Conservation (phyloP, 116 monocot species). For the Trichopus zeylanicus region DNA sequence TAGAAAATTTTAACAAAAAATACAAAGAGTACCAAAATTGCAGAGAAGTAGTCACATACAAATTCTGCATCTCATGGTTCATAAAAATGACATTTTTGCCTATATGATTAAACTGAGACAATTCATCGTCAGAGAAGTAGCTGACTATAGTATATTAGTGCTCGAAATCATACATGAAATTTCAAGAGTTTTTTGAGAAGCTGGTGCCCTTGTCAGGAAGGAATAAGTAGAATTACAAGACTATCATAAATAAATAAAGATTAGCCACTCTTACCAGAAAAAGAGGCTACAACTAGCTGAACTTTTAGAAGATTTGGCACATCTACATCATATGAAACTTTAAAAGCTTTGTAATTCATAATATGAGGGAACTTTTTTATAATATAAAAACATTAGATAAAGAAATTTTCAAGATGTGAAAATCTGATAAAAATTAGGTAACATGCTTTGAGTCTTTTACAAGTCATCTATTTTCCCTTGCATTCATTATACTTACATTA, state of each 20-base stretch:
- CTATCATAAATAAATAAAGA: neutral
- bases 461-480: neutral
- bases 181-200: no score
- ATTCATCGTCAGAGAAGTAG: neutral
- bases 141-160: neutral
- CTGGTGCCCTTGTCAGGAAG: neutral
- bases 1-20: no score
- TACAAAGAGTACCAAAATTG: no score
- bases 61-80: no score
- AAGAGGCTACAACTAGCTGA: slow-evolving; percentile 59
- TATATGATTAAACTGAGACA: neutral
- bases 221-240: no score
- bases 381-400: slow-evolving; percentile 29
- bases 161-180: neutral
- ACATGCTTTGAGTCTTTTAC: neutral
- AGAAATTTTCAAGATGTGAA: neutral
- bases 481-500: no score
- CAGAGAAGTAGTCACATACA: no score
- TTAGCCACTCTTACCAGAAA: slow-evolving; percentile 38
- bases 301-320: slow-evolving; percentile 45
- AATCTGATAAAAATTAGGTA: neutral
- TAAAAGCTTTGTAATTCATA: slow-evolving; percentile 47
- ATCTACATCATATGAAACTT: slow-evolving; percentile 40
- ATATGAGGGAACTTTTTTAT: slow-evolving; percentile 74
- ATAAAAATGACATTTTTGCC: neutral